Conservation (phyloP, 2,329 filamentous ascomycete species). For the Xylariales sp. region DNA sequence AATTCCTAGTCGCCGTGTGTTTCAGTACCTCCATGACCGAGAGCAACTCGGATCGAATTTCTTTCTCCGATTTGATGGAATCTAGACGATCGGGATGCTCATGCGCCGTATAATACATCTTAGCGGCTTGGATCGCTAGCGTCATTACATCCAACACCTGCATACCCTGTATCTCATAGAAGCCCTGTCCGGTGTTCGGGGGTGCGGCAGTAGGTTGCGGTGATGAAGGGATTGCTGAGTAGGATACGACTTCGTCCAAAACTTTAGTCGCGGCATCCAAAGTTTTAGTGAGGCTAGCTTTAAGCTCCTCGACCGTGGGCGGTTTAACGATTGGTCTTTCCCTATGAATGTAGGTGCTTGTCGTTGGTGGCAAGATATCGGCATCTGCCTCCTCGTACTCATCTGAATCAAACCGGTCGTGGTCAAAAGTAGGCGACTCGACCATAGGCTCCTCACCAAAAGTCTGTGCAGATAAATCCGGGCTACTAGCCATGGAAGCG, state of each 20-base stretch:
- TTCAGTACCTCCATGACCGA: constrained; percentile 91
- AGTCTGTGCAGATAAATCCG: constrained; percentile 60
- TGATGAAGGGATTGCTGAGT: constrained; percentile 24
- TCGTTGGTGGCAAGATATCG: constrained; percentile 93
- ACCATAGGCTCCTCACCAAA: constrained; percentile 55
- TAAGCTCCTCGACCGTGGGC: constrained; percentile 83
- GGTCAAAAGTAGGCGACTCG: constrained; percentile 61
- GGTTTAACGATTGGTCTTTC: constrained; percentile 85
- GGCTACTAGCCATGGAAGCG: constrained; percentile 69
- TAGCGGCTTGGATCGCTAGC: constrained; percentile 93
- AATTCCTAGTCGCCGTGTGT: constrained; percentile 88
- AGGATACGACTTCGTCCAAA: constrained; percentile 69
- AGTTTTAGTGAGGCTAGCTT: constrained; percentile 65
- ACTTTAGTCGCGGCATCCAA: constrained; percentile 61
- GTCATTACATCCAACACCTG: constrained; percentile 93
- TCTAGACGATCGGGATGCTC: constrained; percentile 87
- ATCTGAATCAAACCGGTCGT: constrained; percentile 63
- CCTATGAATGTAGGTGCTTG: constrained; percentile 92
- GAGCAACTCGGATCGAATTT: constrained; percentile 85
- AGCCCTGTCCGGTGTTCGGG: constrained; percentile 66
- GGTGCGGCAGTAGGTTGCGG: constrained; percentile 39
- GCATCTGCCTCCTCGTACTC: constrained; percentile 74
- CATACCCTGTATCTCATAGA: constrained; percentile 90
- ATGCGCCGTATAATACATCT: constrained; percentile 95
- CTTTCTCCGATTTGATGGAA: constrained; percentile 86